Evolutionary conservation across 352 stramenopile genomes (phyloP).

Genomic region (Globisporangium radiosum): DNA sequence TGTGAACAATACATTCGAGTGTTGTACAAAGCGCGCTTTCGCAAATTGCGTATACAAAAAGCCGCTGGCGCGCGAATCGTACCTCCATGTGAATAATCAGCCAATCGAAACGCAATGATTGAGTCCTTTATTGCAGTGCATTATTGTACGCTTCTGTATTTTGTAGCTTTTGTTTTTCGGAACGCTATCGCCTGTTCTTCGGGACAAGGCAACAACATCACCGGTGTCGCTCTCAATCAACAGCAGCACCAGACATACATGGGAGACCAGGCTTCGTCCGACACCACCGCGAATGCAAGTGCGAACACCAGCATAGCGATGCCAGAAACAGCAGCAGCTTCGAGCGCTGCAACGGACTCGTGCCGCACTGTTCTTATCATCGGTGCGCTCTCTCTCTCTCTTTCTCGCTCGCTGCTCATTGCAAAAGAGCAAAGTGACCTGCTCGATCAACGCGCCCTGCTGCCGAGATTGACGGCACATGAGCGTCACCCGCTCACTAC

Average conservation of each 20-base stretch:
- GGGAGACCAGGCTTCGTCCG: no score
- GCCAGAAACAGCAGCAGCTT: neutral
- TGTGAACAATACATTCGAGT: no score
- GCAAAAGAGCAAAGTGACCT: no score
- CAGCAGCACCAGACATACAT: neutral
- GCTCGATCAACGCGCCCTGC: no score
- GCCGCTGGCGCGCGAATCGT: no score
- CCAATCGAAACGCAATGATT: no score
- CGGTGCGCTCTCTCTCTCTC: conserved; percentile 24
- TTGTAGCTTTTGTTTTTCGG: neutral
- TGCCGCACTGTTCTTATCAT: conserved; percentile 61
- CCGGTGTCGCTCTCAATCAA: neutral
- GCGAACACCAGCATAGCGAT: neutral
- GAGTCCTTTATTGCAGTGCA: no score
- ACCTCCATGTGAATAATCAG: no score
- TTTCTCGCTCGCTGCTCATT: neutral
- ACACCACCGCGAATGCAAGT: neutral
- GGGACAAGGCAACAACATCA: neutral
- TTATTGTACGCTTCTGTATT: no score
- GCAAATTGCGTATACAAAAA: conserved; percentile 2
- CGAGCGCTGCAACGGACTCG: conserved; percentile 7
- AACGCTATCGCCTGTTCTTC: neutral
- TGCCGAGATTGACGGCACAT: no score
- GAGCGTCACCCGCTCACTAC: no score
- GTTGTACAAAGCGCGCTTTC: neutral